Conservation (phyloP, 176 grass and related monocot genomes). For the Microstegium vimineum region DNA sequence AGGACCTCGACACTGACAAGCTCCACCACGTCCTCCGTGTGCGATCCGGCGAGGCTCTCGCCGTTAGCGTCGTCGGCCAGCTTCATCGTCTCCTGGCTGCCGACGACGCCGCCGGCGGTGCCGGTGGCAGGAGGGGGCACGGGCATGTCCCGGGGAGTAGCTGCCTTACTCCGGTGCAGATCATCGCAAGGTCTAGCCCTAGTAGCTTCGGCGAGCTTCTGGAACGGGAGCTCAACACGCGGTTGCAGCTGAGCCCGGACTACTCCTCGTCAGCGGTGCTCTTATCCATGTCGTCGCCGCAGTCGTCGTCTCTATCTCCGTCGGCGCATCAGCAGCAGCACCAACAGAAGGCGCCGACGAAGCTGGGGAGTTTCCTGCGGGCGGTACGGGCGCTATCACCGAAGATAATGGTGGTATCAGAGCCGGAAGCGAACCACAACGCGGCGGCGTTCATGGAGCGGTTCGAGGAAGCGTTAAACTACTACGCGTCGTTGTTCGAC, state of each 20-base stretch:
- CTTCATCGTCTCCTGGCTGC: conserved; percentile 43
- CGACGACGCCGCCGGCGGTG: too few relatives aligned
- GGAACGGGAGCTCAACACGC: conserved; percentile 45
- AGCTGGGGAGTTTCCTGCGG: not conserved
- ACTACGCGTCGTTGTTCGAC: conserved; percentile 43
- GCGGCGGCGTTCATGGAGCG: conserved; percentile 25
- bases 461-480: conserved; percentile 49
- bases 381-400: not conserved
- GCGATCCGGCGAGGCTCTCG: conserved; percentile 59
- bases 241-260: conserved; percentile 51
- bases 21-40: conserved; percentile 37
- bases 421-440: conserved; percentile 24
- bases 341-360: not conserved
- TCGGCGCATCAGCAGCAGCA: not conserved
- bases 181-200: conserved; percentile 42
- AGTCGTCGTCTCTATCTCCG: not conserved
- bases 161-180: conserved; percentile 37
- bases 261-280: conserved; percentile 5
- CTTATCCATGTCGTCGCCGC: conserved; percentile 3
- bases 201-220: conserved; percentile 47
- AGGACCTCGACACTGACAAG: conserved; percentile 31
- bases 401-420: conserved; percentile 4
- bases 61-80: conserved; percentile 41
- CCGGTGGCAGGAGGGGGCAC: not conserved
- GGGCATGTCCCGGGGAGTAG: not conserved